Conservation (phyloP, 108 stramenopile genomes). For the Fragilariopsis cylindrus region DNA sequence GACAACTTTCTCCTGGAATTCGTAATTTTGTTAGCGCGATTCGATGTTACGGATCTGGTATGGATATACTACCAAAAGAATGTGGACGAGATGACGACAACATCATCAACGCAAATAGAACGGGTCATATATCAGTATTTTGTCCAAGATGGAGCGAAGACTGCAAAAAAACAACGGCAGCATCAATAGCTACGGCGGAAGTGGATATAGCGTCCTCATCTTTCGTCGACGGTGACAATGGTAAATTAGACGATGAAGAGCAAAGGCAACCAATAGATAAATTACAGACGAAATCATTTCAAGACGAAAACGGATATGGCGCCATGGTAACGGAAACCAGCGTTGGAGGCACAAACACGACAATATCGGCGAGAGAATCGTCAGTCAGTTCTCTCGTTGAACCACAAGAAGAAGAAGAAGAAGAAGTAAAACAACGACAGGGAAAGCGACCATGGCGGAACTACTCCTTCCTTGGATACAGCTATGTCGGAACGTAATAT, state of each 20-base stretch:
- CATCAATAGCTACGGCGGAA: not conserved
- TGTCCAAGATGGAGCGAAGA: conserved; percentile 42
- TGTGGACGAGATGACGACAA: conserved; percentile 17
- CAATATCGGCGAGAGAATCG: not conserved
- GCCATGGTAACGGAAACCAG: not conserved
- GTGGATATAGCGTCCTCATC: not conserved
- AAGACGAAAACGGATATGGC: not conserved
- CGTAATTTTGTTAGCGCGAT: conserved; percentile 75
- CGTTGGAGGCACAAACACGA: not conserved
- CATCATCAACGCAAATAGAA: not conserved
- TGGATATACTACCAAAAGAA: conserved; percentile 25
- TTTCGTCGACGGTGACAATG: not conserved
- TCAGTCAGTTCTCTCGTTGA: not conserved
- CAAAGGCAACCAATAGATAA: too few species aligned
- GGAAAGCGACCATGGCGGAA: not conserved
- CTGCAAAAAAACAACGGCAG: conserved; percentile 1
- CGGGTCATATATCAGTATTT: conserved; percentile 28
- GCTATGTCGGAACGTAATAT: conserved; percentile 49
- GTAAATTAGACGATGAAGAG: too few species aligned
- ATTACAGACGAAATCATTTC: not conserved
- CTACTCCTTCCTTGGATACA: not conserved
- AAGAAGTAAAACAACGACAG: not conserved
- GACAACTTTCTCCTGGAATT: conserved; percentile 43
- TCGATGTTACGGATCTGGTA: conserved; percentile 75
- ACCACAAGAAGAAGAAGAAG: too few species aligned